These are phyloP conservation scores for Apiospora koreana DNA, from an alignment of 2,329 filamentous ascomycete genomes.

Conservation along the genomic window DNA sequence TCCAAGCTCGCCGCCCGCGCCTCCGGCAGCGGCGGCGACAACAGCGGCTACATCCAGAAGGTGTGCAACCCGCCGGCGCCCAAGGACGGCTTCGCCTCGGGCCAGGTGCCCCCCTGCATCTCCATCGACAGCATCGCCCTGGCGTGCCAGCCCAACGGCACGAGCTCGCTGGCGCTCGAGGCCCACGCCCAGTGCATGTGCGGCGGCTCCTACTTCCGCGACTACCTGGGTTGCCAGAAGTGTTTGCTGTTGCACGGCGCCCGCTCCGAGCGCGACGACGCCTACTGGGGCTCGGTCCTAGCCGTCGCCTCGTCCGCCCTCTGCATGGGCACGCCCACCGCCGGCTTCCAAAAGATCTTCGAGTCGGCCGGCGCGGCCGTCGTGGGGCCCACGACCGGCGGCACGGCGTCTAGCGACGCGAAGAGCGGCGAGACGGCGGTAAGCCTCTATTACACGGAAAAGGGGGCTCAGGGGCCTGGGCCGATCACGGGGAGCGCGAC, in stretches of 20 bases:
- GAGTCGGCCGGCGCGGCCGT: conserved; percentile 27
- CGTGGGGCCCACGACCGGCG: conserved; percentile 31
- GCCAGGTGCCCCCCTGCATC: conserved; percentile 29
- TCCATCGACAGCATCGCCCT: conserved; percentile 31
- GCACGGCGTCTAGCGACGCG: conserved; percentile 33
- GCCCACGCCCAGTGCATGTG: conserved; percentile 43
- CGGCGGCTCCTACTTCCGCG: conserved; percentile 42
- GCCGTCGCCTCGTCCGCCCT: conserved; percentile 35
- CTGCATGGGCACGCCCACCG: conserved; percentile 40
- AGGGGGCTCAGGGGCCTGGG: conserved; percentile 39
- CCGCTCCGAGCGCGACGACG: conserved; percentile 35
- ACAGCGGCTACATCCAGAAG: conserved; percentile 15
- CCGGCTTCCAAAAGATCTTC: conserved; percentile 37
- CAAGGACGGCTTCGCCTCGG: neutral
- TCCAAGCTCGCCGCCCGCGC: neutral
- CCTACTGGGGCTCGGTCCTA: conserved; percentile 37
- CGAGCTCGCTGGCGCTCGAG: conserved; percentile 26
- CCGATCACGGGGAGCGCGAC: conserved; percentile 42
- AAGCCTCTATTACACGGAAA: conserved; percentile 44
- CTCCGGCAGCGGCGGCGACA: neutral
- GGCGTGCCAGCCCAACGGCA: conserved; percentile 33
- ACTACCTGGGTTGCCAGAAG: conserved; percentile 43
- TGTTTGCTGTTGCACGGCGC: conserved; percentile 43
- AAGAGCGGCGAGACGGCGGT: conserved; percentile 40
- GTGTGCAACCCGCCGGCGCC: conserved; percentile 15